Percentiles rank a stretch among this genome's conserved stretches.
phyloP scores from a whole-genome alignment of 2,329 filamentous ascomycete species.

The Botrytis cinerea region DNA sequence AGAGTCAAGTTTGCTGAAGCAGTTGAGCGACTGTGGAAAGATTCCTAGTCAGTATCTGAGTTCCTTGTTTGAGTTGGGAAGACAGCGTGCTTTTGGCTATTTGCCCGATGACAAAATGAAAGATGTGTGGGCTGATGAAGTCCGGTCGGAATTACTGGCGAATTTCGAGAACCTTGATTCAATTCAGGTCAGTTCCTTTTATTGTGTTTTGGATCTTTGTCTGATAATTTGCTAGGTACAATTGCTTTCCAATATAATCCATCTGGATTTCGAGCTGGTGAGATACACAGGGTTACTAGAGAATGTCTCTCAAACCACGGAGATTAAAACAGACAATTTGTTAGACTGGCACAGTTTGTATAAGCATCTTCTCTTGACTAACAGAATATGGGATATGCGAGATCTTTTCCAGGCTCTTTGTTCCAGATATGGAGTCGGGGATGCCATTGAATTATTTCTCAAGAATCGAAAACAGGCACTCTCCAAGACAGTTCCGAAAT shows the following conservation, averaged over 20 bases:
- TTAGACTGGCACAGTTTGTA: not conserved
- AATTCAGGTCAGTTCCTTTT: not conserved
- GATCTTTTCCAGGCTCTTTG: not conserved
- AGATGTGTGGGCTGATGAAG: not conserved
- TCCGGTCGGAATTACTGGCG: not conserved
- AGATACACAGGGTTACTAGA: not conserved
- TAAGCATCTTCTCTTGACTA: not conserved
- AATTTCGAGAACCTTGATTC: not conserved
- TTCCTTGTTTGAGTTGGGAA: not conserved
- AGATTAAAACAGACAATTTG: not conserved
- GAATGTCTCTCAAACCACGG: fast-evolving
- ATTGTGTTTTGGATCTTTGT: fast-evolving
- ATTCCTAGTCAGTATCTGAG: not conserved
- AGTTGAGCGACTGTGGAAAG: not conserved
- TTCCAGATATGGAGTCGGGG: not conserved
- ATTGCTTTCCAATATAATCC: not conserved
- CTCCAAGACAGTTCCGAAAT: not conserved
- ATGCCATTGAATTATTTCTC: not conserved
- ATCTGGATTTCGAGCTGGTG: not conserved
- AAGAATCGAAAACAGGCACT: fast-evolving
- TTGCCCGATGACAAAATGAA: not conserved
- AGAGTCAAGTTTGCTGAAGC: not conserved
- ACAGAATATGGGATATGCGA: not conserved
- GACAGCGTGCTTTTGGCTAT: not conserved
- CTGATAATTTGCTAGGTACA: not conserved